Evolutionary conservation across 495 filamentous ascomycete genomes (phyloP).

Genomic region (Lophiostoma macrostomum): DNA sequence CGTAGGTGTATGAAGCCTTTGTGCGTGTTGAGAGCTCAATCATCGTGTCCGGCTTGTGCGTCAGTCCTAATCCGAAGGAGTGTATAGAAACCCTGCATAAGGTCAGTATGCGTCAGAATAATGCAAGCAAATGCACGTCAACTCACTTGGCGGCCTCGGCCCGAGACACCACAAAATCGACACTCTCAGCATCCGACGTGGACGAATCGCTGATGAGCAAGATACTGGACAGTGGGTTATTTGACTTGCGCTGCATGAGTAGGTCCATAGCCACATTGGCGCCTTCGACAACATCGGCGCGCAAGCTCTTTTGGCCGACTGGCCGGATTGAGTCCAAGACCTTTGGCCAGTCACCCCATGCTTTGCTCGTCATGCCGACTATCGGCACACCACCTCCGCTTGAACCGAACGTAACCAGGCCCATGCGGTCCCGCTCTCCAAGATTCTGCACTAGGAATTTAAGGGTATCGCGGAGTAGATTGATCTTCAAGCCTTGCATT

Average conservation of each 20-base stretch:
- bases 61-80: constrained; percentile 93
- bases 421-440: constrained; percentile 95
- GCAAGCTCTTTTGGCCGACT: constrained; percentile 92
- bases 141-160: constrained; percentile 95
- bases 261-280: constrained; percentile 99
- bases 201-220: constrained; percentile 98
- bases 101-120: constrained; percentile 7
- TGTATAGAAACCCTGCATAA: constrained; percentile 79
- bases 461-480: constrained; percentile 85
- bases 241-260: constrained; percentile 94
- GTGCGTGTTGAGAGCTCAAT: constrained; percentile 94
- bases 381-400: constrained; percentile 89
- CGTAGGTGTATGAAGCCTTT: constrained; percentile 95
- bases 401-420: constrained; percentile 94
- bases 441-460: constrained; percentile 89
- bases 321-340: constrained; percentile 86
- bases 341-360: constrained; percentile 87
- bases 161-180: constrained; percentile 97
- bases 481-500: constrained; percentile 98
- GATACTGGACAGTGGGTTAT: constrained; percentile 94
- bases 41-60: constrained; percentile 98
- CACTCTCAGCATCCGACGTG: constrained; percentile 92
- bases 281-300: constrained; percentile 95
- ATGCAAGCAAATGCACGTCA: constrained; percentile 3
- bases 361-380: constrained; percentile 96